Conservation (phyloP, 305 asterid genomes). For the Fraxinus velutina region DNA sequence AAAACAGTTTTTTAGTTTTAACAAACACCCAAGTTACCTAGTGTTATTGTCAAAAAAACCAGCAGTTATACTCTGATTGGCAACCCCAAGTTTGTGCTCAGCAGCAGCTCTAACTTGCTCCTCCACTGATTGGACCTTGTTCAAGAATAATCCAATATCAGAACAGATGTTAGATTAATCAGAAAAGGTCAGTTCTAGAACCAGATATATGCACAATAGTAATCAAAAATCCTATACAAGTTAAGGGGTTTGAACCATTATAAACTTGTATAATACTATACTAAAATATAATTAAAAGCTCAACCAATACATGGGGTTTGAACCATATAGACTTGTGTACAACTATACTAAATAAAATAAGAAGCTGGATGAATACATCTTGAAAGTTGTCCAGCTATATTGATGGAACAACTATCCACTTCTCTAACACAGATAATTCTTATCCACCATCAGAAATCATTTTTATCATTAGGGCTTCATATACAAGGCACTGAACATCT, state of each 20-base stretch:
- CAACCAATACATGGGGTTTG: slow-evolving; percentile 3
- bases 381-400: background rate
- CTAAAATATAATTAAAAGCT: background rate
- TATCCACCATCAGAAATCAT: slow-evolving; percentile 8
- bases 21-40: slow-evolving; percentile 45
- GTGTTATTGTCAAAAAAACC: slow-evolving; percentile 98
- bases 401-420: background rate
- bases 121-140: slow-evolving; percentile 93
- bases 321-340: background rate
- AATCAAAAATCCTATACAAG: background rate
- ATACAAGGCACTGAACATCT: slow-evolving; percentile 1
- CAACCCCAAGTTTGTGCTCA: slow-evolving; percentile 99
- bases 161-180: slow-evolving; percentile 6
- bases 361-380: background rate
- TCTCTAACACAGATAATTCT: slow-evolving; percentile 1
- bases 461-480: slow-evolving; percentile 6
- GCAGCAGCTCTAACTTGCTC: slow-evolving; percentile 99
- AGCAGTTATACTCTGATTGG: slow-evolving; percentile 99
- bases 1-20: slow-evolving; percentile 12
- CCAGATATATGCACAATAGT: slow-evolving; percentile 12
- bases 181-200: background rate
- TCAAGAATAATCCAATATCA: slow-evolving; percentile 24
- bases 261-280: background rate
- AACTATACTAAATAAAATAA: background rate
- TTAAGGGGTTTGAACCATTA: background rate